phyloP scores from a whole-genome alignment of 352 stramenopile species.

The Globisporangium megalacanthum region DNA sequence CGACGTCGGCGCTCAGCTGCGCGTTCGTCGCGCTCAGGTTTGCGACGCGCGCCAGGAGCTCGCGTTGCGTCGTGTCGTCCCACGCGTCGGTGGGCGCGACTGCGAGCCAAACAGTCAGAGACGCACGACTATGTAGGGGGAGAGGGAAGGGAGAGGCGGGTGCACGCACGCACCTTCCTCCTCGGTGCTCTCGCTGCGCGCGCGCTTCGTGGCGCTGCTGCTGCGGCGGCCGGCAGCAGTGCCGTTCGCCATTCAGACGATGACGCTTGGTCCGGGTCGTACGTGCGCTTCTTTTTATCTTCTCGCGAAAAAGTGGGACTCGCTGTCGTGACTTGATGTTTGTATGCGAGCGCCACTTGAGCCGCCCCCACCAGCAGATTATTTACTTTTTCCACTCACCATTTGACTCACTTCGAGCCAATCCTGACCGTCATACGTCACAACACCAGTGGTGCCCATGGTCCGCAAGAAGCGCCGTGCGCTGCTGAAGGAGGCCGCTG shows the following conservation, averaged over 20 bases:
- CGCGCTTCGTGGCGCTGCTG: background rate
- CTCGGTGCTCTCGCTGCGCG: background rate
- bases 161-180: background rate
- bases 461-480: conserved; percentile 81
- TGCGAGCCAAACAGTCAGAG: too few relatives aligned
- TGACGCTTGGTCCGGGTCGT: too few relatives aligned
- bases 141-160: too few relatives aligned
- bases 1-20: conserved; percentile 33
- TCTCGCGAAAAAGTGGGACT: too few relatives aligned
- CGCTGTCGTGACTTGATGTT: too few relatives aligned
- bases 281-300: too few relatives aligned
- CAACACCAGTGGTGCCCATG: conserved; percentile 21
- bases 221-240: background rate
- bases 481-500: conserved; percentile 50
- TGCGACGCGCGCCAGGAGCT: conserved; percentile 22
- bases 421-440: background rate
- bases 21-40: conserved; percentile 26
- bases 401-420: background rate
- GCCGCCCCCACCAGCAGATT: too few relatives aligned
- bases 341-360: too few relatives aligned
- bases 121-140: too few relatives aligned
- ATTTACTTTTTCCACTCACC: too few relatives aligned
- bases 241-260: background rate
- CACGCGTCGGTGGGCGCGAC: too few relatives aligned
- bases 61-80: conserved; percentile 5